These are phyloP conservation scores for Dictyostelium brefeldianum DNA, from an alignment of 78 protist species.

Conservation along the genomic window DNA sequence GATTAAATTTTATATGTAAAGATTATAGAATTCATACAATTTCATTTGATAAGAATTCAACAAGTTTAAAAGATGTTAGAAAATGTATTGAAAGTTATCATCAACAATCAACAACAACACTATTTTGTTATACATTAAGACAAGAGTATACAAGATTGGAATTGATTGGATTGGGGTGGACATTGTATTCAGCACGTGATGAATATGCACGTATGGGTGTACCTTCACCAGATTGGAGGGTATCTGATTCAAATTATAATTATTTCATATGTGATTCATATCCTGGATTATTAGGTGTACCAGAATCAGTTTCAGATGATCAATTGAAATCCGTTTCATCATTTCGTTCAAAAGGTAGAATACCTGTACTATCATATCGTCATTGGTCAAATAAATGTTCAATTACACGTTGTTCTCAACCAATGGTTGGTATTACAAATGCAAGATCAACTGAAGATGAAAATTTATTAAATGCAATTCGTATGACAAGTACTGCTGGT, in stretches of 20 bases:
- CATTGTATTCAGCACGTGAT: slow-evolving; percentile 36
- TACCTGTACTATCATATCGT: slow-evolving; percentile 86
- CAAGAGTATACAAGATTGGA: slow-evolving; percentile 34
- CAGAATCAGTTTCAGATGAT: slow-evolving; percentile 66
- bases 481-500: slow-evolving; percentile 30
- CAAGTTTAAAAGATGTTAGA: slow-evolving; percentile 64
- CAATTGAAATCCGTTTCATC: slow-evolving; percentile 56
- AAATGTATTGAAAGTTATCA: slow-evolving; percentile 38
- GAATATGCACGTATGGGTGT: slow-evolving; percentile 84
- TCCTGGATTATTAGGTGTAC: slow-evolving; percentile 83
- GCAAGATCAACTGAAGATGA: slow-evolving; percentile 82
- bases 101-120: neutral
- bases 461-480: slow-evolving; percentile 59
- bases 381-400: slow-evolving; percentile 81
- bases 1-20: slow-evolving; percentile 51
- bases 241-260: slow-evolving; percentile 74
- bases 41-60: slow-evolving; percentile 48
- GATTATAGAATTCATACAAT: slow-evolving; percentile 51
- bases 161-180: slow-evolving; percentile 64
- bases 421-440: slow-evolving; percentile 82
- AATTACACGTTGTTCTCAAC: slow-evolving; percentile 88
- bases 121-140: slow-evolving; percentile 35
- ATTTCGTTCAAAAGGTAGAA: slow-evolving; percentile 87
- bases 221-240: slow-evolving; percentile 85
- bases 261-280: slow-evolving; percentile 80